Conservation (phyloP, 495 filamentous ascomycete species). For the Trichoderma virens region DNA sequence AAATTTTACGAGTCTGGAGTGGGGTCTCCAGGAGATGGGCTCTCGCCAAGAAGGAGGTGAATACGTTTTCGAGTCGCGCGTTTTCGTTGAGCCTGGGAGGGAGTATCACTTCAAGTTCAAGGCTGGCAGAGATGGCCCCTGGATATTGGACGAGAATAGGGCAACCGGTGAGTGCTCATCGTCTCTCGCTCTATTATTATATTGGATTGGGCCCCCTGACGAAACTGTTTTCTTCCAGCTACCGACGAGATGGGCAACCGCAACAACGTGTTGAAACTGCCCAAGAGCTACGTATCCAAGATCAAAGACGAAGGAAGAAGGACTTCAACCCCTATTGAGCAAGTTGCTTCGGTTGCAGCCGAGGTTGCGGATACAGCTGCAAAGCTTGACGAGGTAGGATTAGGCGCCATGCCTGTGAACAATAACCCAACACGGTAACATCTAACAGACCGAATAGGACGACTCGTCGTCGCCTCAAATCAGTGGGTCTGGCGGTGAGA, state of each 20-base stretch:
- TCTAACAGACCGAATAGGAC: not conserved
- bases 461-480: not conserved
- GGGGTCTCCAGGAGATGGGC: conserved; percentile 55
- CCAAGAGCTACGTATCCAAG: conserved; percentile 19
- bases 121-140: conserved; percentile 54
- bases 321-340: conserved; percentile 15
- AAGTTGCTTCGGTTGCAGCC: conserved; percentile 10
- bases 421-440: not conserved
- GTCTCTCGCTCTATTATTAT: not conserved
- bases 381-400: conserved; percentile 20
- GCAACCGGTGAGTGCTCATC: conserved; percentile 37
- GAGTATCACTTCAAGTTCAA: conserved; percentile 66
- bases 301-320: conserved; percentile 22
- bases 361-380: conserved; percentile 19
- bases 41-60: conserved; percentile 34
- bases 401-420: not conserved
- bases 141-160: conserved; percentile 51
- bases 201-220: not conserved
- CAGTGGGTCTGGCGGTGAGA: conserved; percentile 2
- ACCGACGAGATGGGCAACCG: conserved; percentile 48
- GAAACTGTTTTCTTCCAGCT: conserved; percentile 22
- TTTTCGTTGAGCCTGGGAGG: conserved; percentile 36
- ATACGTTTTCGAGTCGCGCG: conserved; percentile 37
- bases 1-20: conserved; percentile 56
- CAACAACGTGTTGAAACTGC: conserved; percentile 49